Percentiles rank a stretch among this genome's conserved stretches.
These are phyloP conservation scores for Parasitella parasitica DNA, from an alignment of 371 early-diverging fungal species.

Conservation along the genomic window DNA sequence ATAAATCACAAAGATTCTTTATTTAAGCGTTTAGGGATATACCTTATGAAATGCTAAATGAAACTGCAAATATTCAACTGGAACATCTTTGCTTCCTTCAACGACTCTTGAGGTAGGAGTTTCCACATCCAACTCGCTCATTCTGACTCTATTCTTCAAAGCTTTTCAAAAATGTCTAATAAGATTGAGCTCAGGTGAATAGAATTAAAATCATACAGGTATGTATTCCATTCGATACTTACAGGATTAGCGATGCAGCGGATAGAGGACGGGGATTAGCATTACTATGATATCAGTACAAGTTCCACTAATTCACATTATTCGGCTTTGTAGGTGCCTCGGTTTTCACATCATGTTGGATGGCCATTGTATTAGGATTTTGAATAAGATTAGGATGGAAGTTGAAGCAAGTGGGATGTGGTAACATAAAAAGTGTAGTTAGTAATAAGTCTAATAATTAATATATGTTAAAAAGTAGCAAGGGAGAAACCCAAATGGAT, in stretches of 20 bases:
- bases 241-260: conserved; percentile 13
- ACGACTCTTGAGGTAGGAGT: conserved; percentile 11
- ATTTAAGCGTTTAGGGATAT: not conserved
- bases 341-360: conserved; percentile 14
- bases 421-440: conserved; percentile 11
- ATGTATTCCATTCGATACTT: conserved; percentile 16
- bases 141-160: conserved; percentile 18
- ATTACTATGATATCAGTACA: conserved; percentile 5
- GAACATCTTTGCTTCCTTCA: conserved; percentile 19
- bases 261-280: conserved; percentile 1
- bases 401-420: conserved; percentile 10
- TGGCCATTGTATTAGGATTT: conserved; percentile 11
- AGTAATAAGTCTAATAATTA: conserved; percentile 14
- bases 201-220: conserved; percentile 15
- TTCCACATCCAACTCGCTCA: conserved; percentile 14
- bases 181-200: conserved; percentile 20
- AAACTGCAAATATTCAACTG: conserved; percentile 16
- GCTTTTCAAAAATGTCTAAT: conserved; percentile 4
- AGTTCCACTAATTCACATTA: conserved; percentile 6
- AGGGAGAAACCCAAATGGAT: conserved; percentile 22
- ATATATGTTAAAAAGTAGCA: conserved; percentile 20
- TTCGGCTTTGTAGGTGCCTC: conserved; percentile 11
- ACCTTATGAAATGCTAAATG: conserved; percentile 13
- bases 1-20: conserved; percentile 15
- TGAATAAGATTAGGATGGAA: conserved; percentile 14